These are phyloP conservation scores for Cinnamomum chago DNA, from an alignment of 164 flowering plant species.

Conservation along the genomic window DNA sequence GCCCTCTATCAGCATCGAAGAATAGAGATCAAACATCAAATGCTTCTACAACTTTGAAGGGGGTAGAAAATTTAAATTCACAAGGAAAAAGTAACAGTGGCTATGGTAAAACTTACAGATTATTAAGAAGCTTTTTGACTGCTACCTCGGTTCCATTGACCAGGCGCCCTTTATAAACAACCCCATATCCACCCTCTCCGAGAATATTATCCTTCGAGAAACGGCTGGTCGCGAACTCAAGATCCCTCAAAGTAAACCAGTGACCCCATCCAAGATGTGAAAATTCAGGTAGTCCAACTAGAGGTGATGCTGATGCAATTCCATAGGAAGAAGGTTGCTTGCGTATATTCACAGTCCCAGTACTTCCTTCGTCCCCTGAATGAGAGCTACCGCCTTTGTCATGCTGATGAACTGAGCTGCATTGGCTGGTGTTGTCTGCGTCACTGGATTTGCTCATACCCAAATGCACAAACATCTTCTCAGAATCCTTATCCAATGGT, in stretches of 20 bases:
- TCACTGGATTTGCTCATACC: slow-evolving; percentile 68
- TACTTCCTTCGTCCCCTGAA: slow-evolving; percentile 81
- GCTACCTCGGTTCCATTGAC: slow-evolving; percentile 87
- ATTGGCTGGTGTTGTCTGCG: slow-evolving; percentile 62
- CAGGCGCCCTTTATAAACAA: slow-evolving; percentile 69
- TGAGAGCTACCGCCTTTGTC: slow-evolving; percentile 70
- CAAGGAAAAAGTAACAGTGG: neutral
- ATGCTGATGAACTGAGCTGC: slow-evolving; percentile 60
- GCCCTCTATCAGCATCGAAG: slow-evolving; percentile 11
- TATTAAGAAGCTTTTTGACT: slow-evolving; percentile 83
- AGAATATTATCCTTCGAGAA: slow-evolving; percentile 56
- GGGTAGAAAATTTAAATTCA: neutral
- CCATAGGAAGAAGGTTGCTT: slow-evolving; percentile 47
- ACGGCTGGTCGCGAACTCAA: slow-evolving; percentile 60
- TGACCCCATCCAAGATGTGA: slow-evolving; percentile 98
- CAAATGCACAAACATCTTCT: slow-evolving; percentile 60
- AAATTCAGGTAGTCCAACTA: slow-evolving; percentile 77
- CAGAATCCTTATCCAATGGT: slow-evolving; percentile 43
- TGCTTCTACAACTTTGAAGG: neutral
- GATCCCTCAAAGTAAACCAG: slow-evolving; percentile 92
- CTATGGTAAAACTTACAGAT: slow-evolving; percentile 47
- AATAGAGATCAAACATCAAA: neutral
- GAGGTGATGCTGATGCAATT: slow-evolving; percentile 60
- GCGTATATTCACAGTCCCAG: slow-evolving; percentile 31
- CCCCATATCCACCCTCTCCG: slow-evolving; percentile 96